phyloP scores from a whole-genome alignment of 208 protist species.

The Acanthamoeba triangularis region DNA sequence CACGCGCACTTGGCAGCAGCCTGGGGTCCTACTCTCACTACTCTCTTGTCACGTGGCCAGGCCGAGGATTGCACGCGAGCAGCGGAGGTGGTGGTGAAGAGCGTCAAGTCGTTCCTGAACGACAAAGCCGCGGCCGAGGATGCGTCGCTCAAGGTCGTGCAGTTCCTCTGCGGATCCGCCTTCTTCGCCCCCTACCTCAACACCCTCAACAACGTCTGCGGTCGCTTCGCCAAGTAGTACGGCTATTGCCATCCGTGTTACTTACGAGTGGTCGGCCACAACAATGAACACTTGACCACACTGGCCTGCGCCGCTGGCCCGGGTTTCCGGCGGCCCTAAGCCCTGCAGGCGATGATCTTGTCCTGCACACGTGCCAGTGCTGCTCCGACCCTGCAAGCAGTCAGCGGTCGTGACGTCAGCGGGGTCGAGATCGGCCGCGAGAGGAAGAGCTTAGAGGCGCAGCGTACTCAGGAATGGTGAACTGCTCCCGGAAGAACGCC shows the following conservation, averaged over 20 bases:
- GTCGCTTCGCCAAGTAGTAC: conserved; percentile 27
- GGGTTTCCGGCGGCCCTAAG: no score
- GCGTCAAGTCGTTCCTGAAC: conserved; percentile 38
- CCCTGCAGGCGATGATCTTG: no score
- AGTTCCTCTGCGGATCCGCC: conserved; percentile 13
- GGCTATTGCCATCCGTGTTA: neutral
- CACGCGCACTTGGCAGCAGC: neutral
- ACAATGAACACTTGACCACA: no score
- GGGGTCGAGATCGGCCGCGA: neutral
- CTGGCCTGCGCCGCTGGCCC: no score
- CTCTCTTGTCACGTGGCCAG: neutral
- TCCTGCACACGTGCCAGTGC: no score
- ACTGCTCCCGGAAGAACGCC: neutral
- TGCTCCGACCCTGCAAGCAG: no score
- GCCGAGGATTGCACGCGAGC: conserved; percentile 29
- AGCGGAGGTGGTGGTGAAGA: conserved; percentile 44
- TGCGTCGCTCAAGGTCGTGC: neutral
- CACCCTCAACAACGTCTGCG: conserved; percentile 53
- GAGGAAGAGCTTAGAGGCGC: neutral
- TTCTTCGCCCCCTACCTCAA: conserved; percentile 29
- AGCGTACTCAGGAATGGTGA: neutral
- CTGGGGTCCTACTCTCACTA: neutral
- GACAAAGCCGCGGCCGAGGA: conserved; percentile 42
- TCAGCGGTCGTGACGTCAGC: no score
- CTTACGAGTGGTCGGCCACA: no score